Evolutionary conservation across 1,139 yeast species (phyloP).

Genomic region (Eremothecium sinecaudum): DNA sequence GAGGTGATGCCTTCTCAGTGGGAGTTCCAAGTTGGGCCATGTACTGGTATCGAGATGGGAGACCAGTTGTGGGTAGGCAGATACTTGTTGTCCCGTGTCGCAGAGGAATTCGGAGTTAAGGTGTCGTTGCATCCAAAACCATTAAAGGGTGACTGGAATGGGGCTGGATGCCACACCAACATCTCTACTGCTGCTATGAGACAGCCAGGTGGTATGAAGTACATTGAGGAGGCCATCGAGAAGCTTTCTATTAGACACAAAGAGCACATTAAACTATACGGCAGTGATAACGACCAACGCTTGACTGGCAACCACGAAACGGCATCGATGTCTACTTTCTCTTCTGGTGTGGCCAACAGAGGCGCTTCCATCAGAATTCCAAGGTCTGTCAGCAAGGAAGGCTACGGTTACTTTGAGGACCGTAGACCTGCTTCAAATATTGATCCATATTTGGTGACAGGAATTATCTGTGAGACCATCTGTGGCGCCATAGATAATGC

Average conservation of each 20-base stretch:
- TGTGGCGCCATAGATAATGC: conserved; percentile 94
- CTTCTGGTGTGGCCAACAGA: conserved; percentile 98
- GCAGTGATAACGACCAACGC: conserved; percentile 89
- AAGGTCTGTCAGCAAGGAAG: conserved; percentile 96
- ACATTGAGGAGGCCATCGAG: conserved; percentile 84
- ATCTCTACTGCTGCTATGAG: conserved; percentile 92
- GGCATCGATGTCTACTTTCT: conserved; percentile 82
- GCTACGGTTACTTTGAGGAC: conserved; percentile 97
- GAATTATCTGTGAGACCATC: conserved; percentile 94
- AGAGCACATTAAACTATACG: conserved; percentile 93
- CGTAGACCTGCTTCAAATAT: conserved; percentile 99
- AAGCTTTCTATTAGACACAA: conserved; percentile 92
- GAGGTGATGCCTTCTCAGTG: conserved; percentile 99
- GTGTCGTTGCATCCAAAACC: conserved; percentile 99
- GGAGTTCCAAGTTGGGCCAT: conserved; percentile 99
- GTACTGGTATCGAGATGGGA: conserved; percentile 92
- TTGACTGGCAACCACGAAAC: conserved; percentile 98
- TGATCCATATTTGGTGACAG: conserved; percentile 96
- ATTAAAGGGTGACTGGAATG: conserved; percentile 97
- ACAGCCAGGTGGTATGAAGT: conserved; percentile 90
- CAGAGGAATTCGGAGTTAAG: conserved; percentile 98
- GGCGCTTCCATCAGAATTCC: conserved; percentile 99
- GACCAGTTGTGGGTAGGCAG: conserved; percentile 96
- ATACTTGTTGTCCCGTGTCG: conserved; percentile 84
- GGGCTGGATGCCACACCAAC: conserved; percentile 99